Conservation (phyloP, 768 basidiomycete genomes). For the Podaxis pistillaris region DNA sequence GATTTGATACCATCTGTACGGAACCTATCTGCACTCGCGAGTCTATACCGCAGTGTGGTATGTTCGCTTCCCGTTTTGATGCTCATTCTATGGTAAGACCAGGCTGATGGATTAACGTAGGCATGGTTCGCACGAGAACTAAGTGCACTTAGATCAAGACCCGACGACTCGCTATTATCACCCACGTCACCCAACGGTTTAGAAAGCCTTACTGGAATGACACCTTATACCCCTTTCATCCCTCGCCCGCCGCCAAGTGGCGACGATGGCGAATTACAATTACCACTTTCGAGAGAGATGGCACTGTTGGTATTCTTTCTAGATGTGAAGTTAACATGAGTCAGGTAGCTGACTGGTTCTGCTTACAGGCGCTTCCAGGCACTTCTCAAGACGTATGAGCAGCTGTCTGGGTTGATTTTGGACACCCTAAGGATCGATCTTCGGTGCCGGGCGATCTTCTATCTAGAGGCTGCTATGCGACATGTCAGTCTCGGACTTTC, state of each 20-base stretch:
- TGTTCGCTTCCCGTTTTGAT: constrained; percentile 25
- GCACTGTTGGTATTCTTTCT: constrained; percentile 57
- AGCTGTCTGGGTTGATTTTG: constrained; percentile 82
- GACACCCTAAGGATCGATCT: constrained; percentile 87
- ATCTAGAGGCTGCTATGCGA: constrained; percentile 76
- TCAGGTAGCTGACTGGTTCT: neutral
- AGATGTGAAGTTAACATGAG: neutral
- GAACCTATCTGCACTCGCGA: constrained; percentile 73
- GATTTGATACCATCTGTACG: constrained; percentile 73
- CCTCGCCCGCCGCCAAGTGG: constrained; percentile 37
- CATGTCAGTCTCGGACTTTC: constrained; percentile 47
- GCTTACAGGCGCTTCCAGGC: constrained; percentile 81
- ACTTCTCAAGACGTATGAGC: constrained; percentile 85
- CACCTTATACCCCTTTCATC: constrained; percentile 45
- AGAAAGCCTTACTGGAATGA: constrained; percentile 50
- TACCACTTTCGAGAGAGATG: constrained; percentile 90
- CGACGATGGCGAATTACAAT: constrained; percentile 49
- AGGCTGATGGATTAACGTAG: constrained; percentile 33
- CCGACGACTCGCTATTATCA: constrained; percentile 49
- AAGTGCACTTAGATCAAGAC: constrained; percentile 57
- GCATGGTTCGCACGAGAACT: constrained; percentile 84
- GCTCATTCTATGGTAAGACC: constrained; percentile 4
- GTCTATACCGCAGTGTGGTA: constrained; percentile 85
- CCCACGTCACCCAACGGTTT: constrained; percentile 49
- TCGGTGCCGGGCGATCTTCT: constrained; percentile 79